Evolutionary conservation across 108 stramenopile genomes (phyloP).

Genomic region (Aureococcus anophagefferens): DNA sequence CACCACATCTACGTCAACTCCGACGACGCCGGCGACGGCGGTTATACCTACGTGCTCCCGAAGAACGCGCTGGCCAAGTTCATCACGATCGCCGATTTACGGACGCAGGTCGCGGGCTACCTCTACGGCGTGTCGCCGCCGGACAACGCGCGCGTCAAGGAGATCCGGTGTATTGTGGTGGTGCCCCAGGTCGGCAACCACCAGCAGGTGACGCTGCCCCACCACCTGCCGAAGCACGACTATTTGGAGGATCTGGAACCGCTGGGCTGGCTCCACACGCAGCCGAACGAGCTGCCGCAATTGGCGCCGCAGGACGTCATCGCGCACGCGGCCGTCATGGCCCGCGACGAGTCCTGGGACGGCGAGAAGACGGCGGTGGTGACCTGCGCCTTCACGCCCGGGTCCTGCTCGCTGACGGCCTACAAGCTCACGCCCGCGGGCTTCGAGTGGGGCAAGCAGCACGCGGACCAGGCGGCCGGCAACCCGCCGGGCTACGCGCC

Average conservation of each 20-base stretch:
- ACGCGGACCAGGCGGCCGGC: constrained; percentile 68
- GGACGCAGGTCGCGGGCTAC: constrained; percentile 94
- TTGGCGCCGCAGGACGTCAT: constrained; percentile 86
- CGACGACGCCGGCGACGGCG: constrained; percentile 89
- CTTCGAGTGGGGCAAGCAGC: constrained; percentile 89
- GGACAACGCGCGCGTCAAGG: constrained; percentile 90
- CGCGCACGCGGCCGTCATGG: constrained; percentile 70
- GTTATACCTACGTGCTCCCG: constrained; percentile 93
- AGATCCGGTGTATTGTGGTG: constrained; percentile 90
- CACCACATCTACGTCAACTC: constrained; percentile 95
- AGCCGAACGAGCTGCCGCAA: constrained; percentile 92
- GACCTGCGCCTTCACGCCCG: constrained; percentile 94
- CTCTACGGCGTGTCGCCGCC: constrained; percentile 91
- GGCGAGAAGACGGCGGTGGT: constrained; percentile 85
- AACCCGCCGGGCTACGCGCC: constrained; percentile 83
- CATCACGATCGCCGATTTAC: constrained; percentile 84
- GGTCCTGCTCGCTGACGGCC: constrained; percentile 92
- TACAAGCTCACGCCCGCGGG: constrained; percentile 86
- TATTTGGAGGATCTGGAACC: constrained; percentile 86
- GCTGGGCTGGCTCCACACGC: constrained; percentile 97
- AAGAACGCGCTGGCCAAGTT: constrained; percentile 96
- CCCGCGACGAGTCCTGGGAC: constrained; percentile 74
- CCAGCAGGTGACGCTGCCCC: constrained; percentile 84
- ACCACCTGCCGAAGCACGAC: constrained; percentile 77
- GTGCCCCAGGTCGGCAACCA: constrained; percentile 98